Base-by-base conservation (phyloP, 75 land plant species). In the Selaginella tamariscina region DNA sequence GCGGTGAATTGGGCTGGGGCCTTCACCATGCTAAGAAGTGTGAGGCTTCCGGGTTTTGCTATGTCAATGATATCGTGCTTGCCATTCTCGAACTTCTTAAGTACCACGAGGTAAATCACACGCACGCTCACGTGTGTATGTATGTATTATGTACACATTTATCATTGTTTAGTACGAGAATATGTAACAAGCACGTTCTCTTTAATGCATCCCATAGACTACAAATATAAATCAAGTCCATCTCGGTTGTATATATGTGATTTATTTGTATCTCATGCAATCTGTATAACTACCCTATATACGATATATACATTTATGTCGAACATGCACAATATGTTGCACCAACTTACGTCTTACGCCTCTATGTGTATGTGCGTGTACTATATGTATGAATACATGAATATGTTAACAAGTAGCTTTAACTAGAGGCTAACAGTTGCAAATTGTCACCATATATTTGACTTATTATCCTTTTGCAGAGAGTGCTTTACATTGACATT, bases 401-500 rank as follows among this genome's bases (percentile, higher is more conserved):
- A n/a, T n/a, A n/a, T n/a, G n/a, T n/a, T n/a, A n/a, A n/a, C n/a
- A n/a, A n/a, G n/a, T n/a, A n/a, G n/a, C n/a, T n/a, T n/a, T n/a
- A n/a, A n/a, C n/a, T n/a, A n/a, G n/a, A n/a, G n/a, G n/a, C n/a
- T n/a, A n/a, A n/a, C n/a, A n/a, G n/a, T n/a, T n/a, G n/a, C n/a
- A n/a, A n/a, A n/a, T n/a, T n/a, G n/a, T n/a, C n/a, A 27, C 2
- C 11, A 2, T 65, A 2, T 8, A 5, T 30, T 30, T 55, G 15
- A 29, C 15, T n/a, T n/a, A 5, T 32, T 63, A 57, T 22, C 29
- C 1, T 56, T 56, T 59, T 62, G 24, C 74, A 76, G 73, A 59
- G 77, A 33, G 80, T 78, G 1, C 54, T 76, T n/a, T 76, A 76
- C 32, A 24, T 76, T 30, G 78, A 76, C 54, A 76, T 76, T 39